These are phyloP conservation scores for Paraphoma sp. DNA, from an alignment of 2,329 filamentous ascomycete species.

Conservation along the genomic window DNA sequence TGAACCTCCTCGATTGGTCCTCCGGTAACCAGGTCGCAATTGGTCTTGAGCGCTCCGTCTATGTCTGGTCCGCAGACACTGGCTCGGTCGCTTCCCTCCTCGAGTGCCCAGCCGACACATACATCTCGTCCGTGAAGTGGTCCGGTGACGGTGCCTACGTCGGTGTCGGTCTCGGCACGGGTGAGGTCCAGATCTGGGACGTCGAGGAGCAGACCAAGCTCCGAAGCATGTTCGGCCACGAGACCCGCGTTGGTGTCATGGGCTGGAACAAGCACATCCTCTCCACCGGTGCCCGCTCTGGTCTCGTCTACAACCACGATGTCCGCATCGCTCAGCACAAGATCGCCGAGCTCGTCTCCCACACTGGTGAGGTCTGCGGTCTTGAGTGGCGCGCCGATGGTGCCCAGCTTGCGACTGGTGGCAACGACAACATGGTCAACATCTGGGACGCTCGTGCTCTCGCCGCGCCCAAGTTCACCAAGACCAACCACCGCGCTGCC, in stretches of 20 bases:
- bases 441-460: constrained; percentile 98
- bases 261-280: constrained; percentile 98
- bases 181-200: constrained; percentile 99
- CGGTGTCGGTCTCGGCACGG: constrained; percentile 89
- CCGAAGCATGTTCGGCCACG: constrained; percentile 97
- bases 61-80: constrained; percentile 97
- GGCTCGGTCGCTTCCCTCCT: constrained; percentile 88
- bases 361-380: constrained; percentile 97
- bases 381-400: constrained; percentile 98
- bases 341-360: constrained; percentile 93
- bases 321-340: constrained; percentile 98
- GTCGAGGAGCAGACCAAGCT: constrained; percentile 94
- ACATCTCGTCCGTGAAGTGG: constrained; percentile 99
- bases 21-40: constrained; percentile 98
- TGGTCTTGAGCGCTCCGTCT: constrained; percentile 94
- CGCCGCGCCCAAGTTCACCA: constrained; percentile 95
- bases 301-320: constrained; percentile 97
- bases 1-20: constrained; percentile 98
- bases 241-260: constrained; percentile 96
- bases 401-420: constrained; percentile 94
- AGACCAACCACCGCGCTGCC: constrained; percentile 98
- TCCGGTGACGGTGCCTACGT: constrained; percentile 97
- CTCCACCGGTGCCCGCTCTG: constrained; percentile 92
- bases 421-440: constrained; percentile 98
- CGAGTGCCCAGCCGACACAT: constrained; percentile 88